Conservation (phyloP, 2,329 filamentous ascomycete genomes). For the Penicillium sclerotiorum region DNA sequence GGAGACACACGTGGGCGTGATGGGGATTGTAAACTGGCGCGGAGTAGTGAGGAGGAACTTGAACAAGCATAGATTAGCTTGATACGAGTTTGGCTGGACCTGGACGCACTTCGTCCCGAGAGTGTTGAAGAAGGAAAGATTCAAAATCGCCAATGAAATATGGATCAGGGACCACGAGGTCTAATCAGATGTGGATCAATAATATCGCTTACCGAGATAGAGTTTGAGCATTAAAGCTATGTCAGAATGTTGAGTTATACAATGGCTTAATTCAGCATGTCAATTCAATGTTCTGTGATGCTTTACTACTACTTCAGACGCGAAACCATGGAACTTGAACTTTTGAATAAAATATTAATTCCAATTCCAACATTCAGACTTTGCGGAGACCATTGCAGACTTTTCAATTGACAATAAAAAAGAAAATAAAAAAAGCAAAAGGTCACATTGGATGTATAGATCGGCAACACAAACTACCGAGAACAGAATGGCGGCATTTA, state of each 20-base stretch:
- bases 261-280: background rate
- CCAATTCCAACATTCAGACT: background rate
- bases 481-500: background rate
- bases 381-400: background rate
- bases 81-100: no score
- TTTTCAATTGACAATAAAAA: background rate
- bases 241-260: background rate
- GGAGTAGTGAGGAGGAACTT: background rate
- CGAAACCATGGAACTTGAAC: background rate
- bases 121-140: background rate
- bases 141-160: background rate
- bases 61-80: no score
- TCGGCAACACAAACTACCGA: background rate
- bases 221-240: background rate
- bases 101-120: background rate
- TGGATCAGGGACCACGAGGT: background rate
- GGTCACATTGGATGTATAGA: background rate
- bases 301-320: no score
- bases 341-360: background rate
- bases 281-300: background rate
- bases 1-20: background rate
- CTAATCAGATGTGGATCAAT: constrained; percentile 2
- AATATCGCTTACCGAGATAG: background rate
- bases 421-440: background rate
- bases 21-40: background rate